Evolutionary conservation across 257 asterid species (phyloP).

Genomic region (Nemophila menziesii): DNA sequence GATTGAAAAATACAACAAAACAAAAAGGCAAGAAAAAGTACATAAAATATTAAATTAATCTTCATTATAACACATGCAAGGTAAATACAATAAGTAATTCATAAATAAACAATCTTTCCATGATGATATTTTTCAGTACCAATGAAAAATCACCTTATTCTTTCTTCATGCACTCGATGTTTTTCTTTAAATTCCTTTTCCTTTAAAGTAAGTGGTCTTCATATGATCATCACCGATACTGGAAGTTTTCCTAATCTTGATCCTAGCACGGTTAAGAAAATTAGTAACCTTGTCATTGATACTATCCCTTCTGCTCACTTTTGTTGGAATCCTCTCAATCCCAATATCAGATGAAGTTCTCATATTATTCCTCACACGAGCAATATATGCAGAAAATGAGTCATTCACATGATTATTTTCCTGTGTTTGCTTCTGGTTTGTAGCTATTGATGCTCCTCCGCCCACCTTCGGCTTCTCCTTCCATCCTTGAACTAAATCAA

Average conservation of each 20-base stretch:
- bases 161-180: not conserved
- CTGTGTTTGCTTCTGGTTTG: not conserved
- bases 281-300: slow-evolving; percentile 29
- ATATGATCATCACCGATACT: slow-evolving; percentile 19
- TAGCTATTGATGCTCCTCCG: not conserved
- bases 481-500: not conserved
- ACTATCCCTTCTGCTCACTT: slow-evolving; percentile 34
- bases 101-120: no score
- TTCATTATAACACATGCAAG: not conserved
- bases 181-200: not conserved
- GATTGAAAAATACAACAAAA: no score
- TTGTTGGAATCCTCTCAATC: not conserved
- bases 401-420: slow-evolving; percentile 1
- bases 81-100: not conserved
- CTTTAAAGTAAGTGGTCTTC: no score
- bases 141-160: no score
- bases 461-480: not conserved
- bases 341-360: slow-evolving; percentile 20
- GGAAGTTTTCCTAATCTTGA: slow-evolving; percentile 26
- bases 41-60: no score
- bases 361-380: slow-evolving; percentile 22
- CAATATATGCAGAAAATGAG: slow-evolving; percentile 21
- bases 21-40: not conserved
- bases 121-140: not conserved
- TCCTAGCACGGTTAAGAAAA: slow-evolving; percentile 31